These are phyloP conservation scores for Corchorus olitorius DNA, from an alignment of 345 rosid species.

Conservation along the genomic window DNA sequence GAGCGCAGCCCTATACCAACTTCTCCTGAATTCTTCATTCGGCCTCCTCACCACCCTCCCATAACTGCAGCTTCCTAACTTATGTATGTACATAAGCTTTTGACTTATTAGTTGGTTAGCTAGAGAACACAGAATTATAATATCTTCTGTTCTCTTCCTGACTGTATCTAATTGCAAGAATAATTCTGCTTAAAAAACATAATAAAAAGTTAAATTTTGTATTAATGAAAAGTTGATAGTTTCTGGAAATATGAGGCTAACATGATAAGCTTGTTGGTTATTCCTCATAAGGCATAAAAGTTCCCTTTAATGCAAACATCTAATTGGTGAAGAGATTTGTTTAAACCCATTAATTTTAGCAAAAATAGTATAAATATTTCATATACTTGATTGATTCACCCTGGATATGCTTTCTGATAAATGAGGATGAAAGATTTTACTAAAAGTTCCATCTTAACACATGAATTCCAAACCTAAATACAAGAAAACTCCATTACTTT, in stretches of 20 bases:
- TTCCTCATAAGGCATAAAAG: neutral
- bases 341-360: neutral
- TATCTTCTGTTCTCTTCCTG: neutral
- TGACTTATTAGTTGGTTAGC: neutral
- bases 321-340: neutral
- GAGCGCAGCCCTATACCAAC: slow-evolving; percentile 2
- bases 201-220: neutral
- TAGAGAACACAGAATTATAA: neutral
- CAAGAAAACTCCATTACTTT: neutral
- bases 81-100: slow-evolving; percentile 2
- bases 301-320: neutral
- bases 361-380: neutral
- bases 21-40: slow-evolving; percentile 30
- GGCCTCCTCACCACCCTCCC: slow-evolving; percentile 13
- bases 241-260: neutral
- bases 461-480: neutral
- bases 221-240: neutral
- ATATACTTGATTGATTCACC: neutral
- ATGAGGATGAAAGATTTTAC: too few relatives aligned
- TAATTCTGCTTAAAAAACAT: neutral
- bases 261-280: neutral
- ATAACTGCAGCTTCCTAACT: slow-evolving; percentile 27
- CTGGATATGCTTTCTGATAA: neutral
- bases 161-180: neutral
- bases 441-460: neutral